phyloP scores from a whole-genome alignment of 2,329 filamentous ascomycete genomes.

The Xylariaceae sp. region DNA sequence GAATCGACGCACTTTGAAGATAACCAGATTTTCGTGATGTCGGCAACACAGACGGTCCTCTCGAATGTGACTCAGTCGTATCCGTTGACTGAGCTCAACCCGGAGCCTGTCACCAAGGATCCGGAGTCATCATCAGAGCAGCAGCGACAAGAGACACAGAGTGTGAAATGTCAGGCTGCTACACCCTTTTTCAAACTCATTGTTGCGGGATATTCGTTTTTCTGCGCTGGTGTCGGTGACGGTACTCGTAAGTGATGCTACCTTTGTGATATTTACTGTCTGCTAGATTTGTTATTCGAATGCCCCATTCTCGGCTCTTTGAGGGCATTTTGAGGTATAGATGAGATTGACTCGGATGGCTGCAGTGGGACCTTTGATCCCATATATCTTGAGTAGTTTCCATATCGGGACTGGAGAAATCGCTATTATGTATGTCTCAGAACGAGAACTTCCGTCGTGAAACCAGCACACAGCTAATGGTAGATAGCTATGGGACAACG shows the following conservation, averaged over 20 bases:
- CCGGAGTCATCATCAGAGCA: constrained; percentile 19
- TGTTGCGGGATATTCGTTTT: constrained; percentile 57
- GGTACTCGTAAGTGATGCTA: constrained; percentile 40
- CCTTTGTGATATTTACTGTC: neutral
- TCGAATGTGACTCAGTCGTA: constrained; percentile 19
- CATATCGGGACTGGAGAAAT: constrained; percentile 33
- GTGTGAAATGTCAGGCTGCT: constrained; percentile 21
- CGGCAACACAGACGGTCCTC: constrained; percentile 20
- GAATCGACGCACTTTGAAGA: too few relatives aligned
- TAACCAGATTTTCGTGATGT: constrained; percentile 3
- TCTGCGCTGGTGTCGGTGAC: constrained; percentile 61
- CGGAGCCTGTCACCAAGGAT: constrained; percentile 12
- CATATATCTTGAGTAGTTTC: constrained; percentile 56
- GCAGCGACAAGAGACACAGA: constrained; percentile 9
- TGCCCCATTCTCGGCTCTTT: neutral
- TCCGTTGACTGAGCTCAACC: constrained; percentile 23
- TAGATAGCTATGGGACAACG: constrained; percentile 45
- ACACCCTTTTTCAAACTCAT: constrained; percentile 43
- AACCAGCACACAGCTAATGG: neutral
- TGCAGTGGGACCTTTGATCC: constrained; percentile 53
- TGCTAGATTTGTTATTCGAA: neutral
- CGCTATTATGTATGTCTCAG: constrained; percentile 27
- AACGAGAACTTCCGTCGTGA: neutral
- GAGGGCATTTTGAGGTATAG: neutral
- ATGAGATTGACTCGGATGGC: neutral